phyloP scores from a whole-genome alignment of 2,329 filamentous ascomycete species.

The Colletotrichum trifolii region DNA sequence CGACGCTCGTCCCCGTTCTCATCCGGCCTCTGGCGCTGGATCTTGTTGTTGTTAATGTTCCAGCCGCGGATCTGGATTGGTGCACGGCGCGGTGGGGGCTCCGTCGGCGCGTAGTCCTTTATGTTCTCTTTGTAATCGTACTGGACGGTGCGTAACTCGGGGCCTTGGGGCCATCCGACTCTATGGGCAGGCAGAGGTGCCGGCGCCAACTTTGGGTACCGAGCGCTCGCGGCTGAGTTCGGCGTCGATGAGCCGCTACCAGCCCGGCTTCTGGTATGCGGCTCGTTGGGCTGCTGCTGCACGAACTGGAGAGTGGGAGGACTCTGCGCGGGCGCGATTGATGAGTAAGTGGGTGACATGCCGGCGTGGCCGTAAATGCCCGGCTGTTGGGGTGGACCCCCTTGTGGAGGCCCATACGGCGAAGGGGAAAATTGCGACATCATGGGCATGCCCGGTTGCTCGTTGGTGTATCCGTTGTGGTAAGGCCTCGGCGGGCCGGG shows the following conservation, averaged over 20 bases:
- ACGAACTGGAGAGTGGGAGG: slow-evolving; percentile 34
- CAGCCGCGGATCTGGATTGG: slow-evolving; percentile 68
- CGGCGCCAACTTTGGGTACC: slow-evolving; percentile 68
- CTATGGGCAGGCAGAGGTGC: slow-evolving; percentile 65
- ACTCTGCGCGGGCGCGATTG: slow-evolving; percentile 34
- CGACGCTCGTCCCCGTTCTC: slow-evolving; percentile 38
- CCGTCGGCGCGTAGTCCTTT: slow-evolving; percentile 66
- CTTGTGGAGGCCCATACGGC: slow-evolving; percentile 5
- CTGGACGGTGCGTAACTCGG: slow-evolving; percentile 68
- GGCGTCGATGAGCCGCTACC: slow-evolving; percentile 38
- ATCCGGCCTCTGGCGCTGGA: slow-evolving; percentile 31
- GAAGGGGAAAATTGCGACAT: slow-evolving; percentile 28
- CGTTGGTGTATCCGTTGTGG: slow-evolving; percentile 31
- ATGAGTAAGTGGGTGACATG: slow-evolving; percentile 34
- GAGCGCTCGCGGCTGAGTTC: slow-evolving; percentile 27
- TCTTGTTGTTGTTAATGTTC: slow-evolving; percentile 42
- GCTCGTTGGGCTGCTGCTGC: slow-evolving; percentile 30
- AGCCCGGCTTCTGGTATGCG: slow-evolving; percentile 28
- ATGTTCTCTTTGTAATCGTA: slow-evolving; percentile 66
- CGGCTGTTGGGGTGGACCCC: slow-evolving; percentile 15
- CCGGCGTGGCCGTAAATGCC: slow-evolving; percentile 23
- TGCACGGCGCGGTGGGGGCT: slow-evolving; percentile 65
- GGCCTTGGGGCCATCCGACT: slow-evolving; percentile 57
- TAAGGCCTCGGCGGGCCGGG: slow-evolving; percentile 33
- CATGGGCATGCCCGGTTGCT: slow-evolving; percentile 32